Base-by-base conservation (phyloP, 2,329 filamentous ascomycete species). In the Pezizomycotina sp. region DNA sequence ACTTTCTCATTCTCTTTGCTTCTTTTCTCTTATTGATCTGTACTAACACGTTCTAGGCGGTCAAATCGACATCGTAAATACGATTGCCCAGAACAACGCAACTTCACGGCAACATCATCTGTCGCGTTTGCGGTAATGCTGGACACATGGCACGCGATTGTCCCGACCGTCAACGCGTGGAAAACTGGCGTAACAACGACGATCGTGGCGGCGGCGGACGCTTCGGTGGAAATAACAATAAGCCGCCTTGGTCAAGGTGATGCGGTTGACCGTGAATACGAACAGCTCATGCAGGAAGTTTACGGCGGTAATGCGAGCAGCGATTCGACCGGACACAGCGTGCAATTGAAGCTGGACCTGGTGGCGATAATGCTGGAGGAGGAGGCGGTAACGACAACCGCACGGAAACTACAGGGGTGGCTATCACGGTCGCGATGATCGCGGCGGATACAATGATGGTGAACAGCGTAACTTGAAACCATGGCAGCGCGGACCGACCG, bases 31-130 rank as follows among this genome's bases (percentile, higher is more conserved):
- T 27, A 36, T 23, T 20, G 20, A 13, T 48, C 12, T 16, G n/a
- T 8, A 25, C 42, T 54, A 48, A 56, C 25, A 9, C 22, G 29
- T 5, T 20, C 25, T 28, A 67, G 66, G 81, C 60, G 89, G 89
- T 52, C 83, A 95, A 68, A 98, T 98, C 48, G 89, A 43, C 89
- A 98, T 60, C 77, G 89, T 61, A 98, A 98, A 62, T 95, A 93
- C 58, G 89, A 98, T 57, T 98, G 89, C 52, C 89, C 89, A 9
- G 82, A 98, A 62, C 81, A 89, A 59, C 81, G 84, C 57, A 98
- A 98, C 62, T 95, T 78, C 62, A 98, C 89, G n/a, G 84, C 52
- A 95, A 83, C 61, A 95, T 98, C 57, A 95, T 98, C 56, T 98
- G 89, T 62, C 84, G 86, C 53, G 79, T 93, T 52, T 98, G 89